phyloP scores from a whole-genome alignment of 164 flowering plant genomes.

The Chimonanthus salicifolius region DNA sequence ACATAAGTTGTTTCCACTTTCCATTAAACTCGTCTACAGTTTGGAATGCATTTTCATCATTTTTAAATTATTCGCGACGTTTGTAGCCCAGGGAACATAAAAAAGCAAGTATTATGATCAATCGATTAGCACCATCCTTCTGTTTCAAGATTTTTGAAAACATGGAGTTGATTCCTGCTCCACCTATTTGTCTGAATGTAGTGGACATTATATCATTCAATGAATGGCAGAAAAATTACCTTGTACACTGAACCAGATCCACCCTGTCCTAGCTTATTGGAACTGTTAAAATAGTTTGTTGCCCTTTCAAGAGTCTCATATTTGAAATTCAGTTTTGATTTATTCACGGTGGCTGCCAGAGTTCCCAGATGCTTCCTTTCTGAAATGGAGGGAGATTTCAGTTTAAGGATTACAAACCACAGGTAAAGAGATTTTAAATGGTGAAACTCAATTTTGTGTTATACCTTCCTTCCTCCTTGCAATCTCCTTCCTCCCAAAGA shows the following conservation, averaged over 20 bases:
- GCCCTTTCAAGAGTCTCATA: conserved; percentile 76
- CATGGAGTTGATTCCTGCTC: not conserved
- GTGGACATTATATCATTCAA: not conserved
- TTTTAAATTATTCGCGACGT: no score
- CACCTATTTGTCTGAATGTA: no score
- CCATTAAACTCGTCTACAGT: not conserved
- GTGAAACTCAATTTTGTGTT: not conserved
- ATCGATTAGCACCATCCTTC: not conserved
- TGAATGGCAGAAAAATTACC: conserved; percentile 23
- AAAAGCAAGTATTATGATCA: no score
- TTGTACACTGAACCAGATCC: conserved; percentile 79
- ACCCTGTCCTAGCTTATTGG: conserved; percentile 76
- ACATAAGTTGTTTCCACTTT: not conserved
- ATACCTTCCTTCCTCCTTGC: conserved; percentile 44
- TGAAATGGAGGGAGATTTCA: conserved; percentile 20
- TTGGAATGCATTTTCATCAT: not conserved
- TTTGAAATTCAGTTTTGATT: conserved; percentile 54
- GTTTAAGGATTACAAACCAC: not conserved
- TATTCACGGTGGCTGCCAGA: conserved; percentile 35
- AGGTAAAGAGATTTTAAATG: not conserved
- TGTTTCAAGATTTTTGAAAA: not conserved
- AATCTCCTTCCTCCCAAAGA: conserved; percentile 32
- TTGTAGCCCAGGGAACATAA: no score
- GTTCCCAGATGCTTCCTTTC: conserved; percentile 58
- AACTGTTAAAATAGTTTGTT: conserved; percentile 49